Evolutionary conservation across 2,329 filamentous ascomycete species (phyloP).

Genomic region (Pyricularia sp.): DNA sequence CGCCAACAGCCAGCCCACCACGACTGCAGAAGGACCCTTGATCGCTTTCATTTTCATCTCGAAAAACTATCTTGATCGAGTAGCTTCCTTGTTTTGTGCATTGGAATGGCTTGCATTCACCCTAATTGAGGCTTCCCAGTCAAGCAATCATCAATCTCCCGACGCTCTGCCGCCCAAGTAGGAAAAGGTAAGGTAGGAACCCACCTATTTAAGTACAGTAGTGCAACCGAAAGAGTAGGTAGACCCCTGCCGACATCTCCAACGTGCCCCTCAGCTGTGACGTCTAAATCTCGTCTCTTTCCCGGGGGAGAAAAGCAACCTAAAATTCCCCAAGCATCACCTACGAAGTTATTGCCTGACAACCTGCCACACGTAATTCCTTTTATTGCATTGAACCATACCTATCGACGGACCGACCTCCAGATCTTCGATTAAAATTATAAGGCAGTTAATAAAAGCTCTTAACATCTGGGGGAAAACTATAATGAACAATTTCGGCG

Average conservation of each 20-base stretch:
- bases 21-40: not conserved
- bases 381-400: not conserved
- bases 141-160: not conserved
- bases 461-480: not conserved
- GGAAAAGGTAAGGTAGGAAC: not conserved
- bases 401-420: too few species aligned
- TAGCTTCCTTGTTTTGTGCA: not conserved
- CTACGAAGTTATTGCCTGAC: not conserved
- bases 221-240: not conserved
- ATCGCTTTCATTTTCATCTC: not conserved
- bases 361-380: not conserved
- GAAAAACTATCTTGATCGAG: too few species aligned
- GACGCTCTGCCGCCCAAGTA: not conserved
- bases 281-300: not conserved
- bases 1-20: not conserved
- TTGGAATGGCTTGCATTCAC: not conserved
- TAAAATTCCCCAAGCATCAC: not conserved
- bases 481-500: conserved; percentile 55
- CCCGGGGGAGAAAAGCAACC: not conserved
- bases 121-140: not conserved
- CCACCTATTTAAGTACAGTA: not conserved
- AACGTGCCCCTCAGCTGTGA: not conserved
- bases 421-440: not conserved
- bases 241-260: not conserved
- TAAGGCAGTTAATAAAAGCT: not conserved